Evolutionary conservation across 371 early-diverging fungal genomes (phyloP).

Genomic region (Mortierella sp.): DNA sequence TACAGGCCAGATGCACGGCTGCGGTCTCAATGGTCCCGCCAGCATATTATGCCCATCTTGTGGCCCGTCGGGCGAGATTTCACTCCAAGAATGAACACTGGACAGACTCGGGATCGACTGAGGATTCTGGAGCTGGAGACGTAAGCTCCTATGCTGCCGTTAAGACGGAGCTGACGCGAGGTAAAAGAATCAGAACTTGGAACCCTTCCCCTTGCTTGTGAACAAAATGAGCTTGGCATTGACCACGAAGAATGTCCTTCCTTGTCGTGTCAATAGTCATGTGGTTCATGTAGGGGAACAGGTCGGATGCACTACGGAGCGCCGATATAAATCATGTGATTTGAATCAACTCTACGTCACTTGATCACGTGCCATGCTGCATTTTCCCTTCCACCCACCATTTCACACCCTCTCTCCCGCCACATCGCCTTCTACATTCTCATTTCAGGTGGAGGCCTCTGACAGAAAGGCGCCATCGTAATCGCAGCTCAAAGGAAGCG

Average conservation of each 20-base stretch:
- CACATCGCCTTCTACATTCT: too few species aligned
- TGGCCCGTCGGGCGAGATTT: conserved; percentile 79
- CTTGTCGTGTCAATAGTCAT: conserved; percentile 16
- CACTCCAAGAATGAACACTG: conserved; percentile 53
- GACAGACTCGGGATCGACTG: conserved; percentile 10
- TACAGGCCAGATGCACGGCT: conserved; percentile 83
- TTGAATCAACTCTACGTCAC: too few species aligned
- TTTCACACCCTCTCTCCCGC: too few species aligned
- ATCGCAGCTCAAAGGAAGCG: too few species aligned
- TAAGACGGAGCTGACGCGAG: conserved; percentile 9
- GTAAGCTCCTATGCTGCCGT: conserved; percentile 2
- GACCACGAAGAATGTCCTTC: too few species aligned
- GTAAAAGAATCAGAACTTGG: neutral
- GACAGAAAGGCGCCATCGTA: too few species aligned
- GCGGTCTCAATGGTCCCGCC: conserved; percentile 79
- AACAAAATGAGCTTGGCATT: neutral
- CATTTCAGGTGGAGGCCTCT: too few species aligned
- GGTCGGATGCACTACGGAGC: too few species aligned
- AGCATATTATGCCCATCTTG: conserved; percentile 89
- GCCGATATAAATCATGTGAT: too few species aligned
- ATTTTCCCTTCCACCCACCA: too few species aligned
- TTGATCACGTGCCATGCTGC: too few species aligned
- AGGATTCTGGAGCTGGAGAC: neutral
- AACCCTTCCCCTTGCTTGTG: neutral
- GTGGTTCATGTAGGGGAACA: conserved; percentile 25